Percentiles rank a stretch among this genome's conserved stretches.
Conservation (phyloP, 805 yeast species). For the Yarrowia divulgata region DNA sequence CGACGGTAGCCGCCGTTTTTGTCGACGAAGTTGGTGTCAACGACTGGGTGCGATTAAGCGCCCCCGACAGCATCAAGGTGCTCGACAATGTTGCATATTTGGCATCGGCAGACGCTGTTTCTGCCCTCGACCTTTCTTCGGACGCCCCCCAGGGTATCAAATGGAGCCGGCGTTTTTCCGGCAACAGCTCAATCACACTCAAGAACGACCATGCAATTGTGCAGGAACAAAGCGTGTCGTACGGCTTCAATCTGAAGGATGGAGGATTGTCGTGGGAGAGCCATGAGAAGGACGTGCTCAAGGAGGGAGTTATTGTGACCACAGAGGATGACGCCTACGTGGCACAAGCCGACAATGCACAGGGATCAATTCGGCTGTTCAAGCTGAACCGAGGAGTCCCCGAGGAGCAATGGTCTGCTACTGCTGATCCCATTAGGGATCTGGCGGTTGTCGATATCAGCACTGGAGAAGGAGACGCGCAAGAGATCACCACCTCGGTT, state of each 20-base stretch:
- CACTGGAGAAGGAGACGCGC: conserved; percentile 6
- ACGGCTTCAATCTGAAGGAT: conserved; percentile 27
- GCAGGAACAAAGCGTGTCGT: conserved; percentile 4
- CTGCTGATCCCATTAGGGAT: conserved; percentile 20
- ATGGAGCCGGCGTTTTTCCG: conserved; percentile 20
- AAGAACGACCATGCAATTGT: conserved; percentile 29
- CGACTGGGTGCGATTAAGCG: conserved; percentile 29
- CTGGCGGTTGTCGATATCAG: conserved; percentile 13
- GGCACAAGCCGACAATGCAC: conserved; percentile 26
- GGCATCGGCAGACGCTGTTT: conserved; percentile 23
- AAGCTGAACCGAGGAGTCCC: conserved; percentile 33
- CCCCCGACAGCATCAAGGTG: conserved; percentile 27
- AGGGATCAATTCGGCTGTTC: conserved; percentile 15
- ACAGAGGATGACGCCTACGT: conserved; percentile 9
- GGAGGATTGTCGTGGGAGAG: conserved; percentile 36
- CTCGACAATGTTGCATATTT: conserved; percentile 31
- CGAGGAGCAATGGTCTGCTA: conserved; percentile 18
- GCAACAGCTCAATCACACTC: conserved; percentile 16
- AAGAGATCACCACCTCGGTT: neutral
- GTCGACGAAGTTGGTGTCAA: conserved; percentile 40
- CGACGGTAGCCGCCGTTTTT: conserved; percentile 34
- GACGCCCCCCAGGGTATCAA: conserved; percentile 8
- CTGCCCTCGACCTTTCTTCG: conserved; percentile 24
- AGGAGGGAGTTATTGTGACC: conserved; percentile 26
- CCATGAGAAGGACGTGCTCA: conserved; percentile 14